Conservation (phyloP, 306 rosid species). For the Trifolium fragiferum region DNA sequence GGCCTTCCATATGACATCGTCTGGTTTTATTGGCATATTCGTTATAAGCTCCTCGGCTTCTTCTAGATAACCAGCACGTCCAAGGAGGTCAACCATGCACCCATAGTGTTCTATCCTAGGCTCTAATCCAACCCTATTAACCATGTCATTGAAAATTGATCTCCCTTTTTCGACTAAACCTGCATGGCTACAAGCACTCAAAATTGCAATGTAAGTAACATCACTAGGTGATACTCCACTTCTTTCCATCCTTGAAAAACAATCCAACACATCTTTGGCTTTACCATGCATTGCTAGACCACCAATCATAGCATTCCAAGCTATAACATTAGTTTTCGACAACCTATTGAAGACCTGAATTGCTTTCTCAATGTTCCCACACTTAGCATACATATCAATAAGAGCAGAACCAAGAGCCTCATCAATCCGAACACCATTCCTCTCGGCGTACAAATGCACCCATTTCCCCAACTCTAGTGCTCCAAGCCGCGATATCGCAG, state of each 20-base stretch:
- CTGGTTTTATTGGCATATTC: conserved; percentile 66
- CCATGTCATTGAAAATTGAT: conserved; percentile 66
- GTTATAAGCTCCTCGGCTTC: conserved; percentile 73
- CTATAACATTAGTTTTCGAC: conserved; percentile 63
- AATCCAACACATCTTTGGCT: conserved; percentile 53
- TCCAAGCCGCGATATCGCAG: conserved; percentile 71
- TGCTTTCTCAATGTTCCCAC: conserved; percentile 82
- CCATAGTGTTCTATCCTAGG: conserved; percentile 82
- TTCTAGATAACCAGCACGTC: conserved; percentile 70
- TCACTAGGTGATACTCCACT: conserved; percentile 65
- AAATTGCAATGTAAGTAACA: conserved; percentile 65
- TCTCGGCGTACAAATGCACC: conserved; percentile 71
- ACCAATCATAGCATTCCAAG: conserved; percentile 70
- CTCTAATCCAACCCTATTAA: conserved; percentile 52
- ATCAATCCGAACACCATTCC: conserved; percentile 54
- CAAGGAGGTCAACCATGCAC: conserved; percentile 82
- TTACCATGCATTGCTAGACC: conserved; percentile 82
- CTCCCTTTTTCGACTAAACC: conserved; percentile 71
- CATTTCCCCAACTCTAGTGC: conserved; percentile 78
- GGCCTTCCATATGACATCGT: conserved; percentile 88
- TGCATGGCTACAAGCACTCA: conserved; percentile 82
- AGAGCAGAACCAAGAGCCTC: conserved; percentile 81
- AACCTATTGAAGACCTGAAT: conserved; percentile 68
- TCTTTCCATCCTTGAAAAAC: conserved; percentile 59
- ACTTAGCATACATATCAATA: conserved; percentile 77